These are phyloP conservation scores for Didymella glomerata DNA, from an alignment of 2,329 filamentous ascomycete species.

Conservation along the genomic window DNA sequence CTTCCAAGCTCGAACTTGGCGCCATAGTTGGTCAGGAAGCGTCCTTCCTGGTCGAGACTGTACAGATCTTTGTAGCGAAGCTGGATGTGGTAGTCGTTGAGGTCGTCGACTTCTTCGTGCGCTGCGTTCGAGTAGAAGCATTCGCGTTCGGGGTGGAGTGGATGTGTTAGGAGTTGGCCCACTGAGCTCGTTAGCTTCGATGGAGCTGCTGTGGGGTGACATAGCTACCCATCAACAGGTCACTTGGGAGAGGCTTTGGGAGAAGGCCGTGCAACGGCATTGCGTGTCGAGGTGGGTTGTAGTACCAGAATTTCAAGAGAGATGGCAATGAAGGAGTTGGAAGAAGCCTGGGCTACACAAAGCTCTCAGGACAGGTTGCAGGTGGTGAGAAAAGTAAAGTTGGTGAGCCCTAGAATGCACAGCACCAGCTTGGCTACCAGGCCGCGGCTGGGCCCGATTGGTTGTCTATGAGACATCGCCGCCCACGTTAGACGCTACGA, in stretches of 20 bases:
- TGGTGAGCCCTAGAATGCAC: slow-evolving; percentile 16
- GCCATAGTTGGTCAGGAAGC: slow-evolving; percentile 51
- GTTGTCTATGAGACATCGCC: slow-evolving; percentile 10
- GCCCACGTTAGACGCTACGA: slow-evolving; percentile 21
- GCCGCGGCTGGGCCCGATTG: slow-evolving; percentile 5
- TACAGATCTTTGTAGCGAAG: slow-evolving; percentile 51
- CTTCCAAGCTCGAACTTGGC: slow-evolving; percentile 50
- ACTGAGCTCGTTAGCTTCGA: slow-evolving; percentile 31
- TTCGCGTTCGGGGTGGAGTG: slow-evolving; percentile 49
- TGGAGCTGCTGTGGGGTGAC: slow-evolving; percentile 11
- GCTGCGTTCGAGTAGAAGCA: slow-evolving; percentile 48
- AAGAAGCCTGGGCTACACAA: slow-evolving; percentile 5
- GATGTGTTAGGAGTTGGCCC: slow-evolving; percentile 49
- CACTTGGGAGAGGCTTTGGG: slow-evolving; percentile 47
- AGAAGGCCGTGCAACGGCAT: slow-evolving; percentile 50
- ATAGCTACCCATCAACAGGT: slow-evolving; percentile 34
- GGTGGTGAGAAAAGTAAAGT: slow-evolving; percentile 6
- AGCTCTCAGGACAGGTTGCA: slow-evolving; percentile 10
- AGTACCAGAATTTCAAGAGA: not conserved
- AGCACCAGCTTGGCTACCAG: slow-evolving; percentile 14
- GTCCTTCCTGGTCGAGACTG: slow-evolving; percentile 48
- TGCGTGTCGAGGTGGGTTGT: not conserved
- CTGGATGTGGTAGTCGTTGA: slow-evolving; percentile 53
- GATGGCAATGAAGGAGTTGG: not conserved
- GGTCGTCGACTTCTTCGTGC: slow-evolving; percentile 46